These are phyloP conservation scores for Cystobasidiaceae sp. DNA, from an alignment of 1,284 basidiomycete genomes.

Conservation along the genomic window DNA sequence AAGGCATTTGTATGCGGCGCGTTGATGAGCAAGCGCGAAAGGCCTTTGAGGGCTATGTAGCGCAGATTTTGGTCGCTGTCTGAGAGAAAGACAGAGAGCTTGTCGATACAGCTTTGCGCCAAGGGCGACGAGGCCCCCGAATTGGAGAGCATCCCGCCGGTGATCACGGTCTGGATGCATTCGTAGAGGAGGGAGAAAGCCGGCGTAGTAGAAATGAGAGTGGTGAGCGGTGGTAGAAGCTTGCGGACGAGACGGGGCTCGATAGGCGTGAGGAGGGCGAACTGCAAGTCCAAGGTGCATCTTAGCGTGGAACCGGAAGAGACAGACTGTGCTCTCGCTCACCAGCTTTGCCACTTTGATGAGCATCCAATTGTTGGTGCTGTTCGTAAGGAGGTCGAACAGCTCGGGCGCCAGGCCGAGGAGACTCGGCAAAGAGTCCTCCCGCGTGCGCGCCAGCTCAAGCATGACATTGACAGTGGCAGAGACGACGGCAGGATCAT, in stretches of 20 bases:
- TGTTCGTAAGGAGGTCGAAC: conserved; percentile 89
- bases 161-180: conserved; percentile 96
- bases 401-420: conserved; percentile 73
- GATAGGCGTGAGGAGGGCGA: conserved; percentile 80
- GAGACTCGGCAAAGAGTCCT: conserved; percentile 57
- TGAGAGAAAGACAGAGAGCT: conserved; percentile 83
- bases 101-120: conserved; percentile 84
- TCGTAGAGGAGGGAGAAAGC: conserved; percentile 96
- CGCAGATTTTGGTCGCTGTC: conserved; percentile 95
- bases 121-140: conserved; percentile 50
- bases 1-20: conserved; percentile 65
- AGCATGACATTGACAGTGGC: conserved; percentile 91
- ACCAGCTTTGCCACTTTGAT: conserved; percentile 98
- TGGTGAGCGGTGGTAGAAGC: conserved; percentile 84
- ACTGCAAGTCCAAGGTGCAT: conserved; percentile 57
- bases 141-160: conserved; percentile 77
- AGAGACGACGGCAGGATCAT: conserved; percentile 79
- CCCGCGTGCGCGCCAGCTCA: conserved; percentile 65
- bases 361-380: conserved; percentile 98
- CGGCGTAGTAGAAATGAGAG: conserved; percentile 89
- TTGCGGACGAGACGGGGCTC: conserved; percentile 93
- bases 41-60: conserved; percentile 89
- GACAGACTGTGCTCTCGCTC: too few relatives aligned
- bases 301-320: too few relatives aligned
- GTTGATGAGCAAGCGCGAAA: conserved; percentile 91